Percentiles rank a stretch among this genome's conserved stretches.
These are phyloP conservation scores for Termitomyces sp. DNA, from an alignment of 768 basidiomycete species.

Conservation along the genomic window DNA sequence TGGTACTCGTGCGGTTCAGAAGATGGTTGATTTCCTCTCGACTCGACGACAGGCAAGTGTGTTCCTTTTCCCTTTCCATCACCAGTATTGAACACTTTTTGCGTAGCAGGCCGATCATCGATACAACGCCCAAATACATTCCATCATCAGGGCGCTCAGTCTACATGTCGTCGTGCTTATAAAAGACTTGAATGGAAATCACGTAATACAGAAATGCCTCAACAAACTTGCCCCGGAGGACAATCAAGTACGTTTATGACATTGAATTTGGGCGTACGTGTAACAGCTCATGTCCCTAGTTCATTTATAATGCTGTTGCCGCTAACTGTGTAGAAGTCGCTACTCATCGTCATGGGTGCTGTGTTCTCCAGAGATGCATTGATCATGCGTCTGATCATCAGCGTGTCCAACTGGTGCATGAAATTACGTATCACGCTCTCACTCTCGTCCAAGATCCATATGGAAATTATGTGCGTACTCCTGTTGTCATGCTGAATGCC, in stretches of 20 bases:
- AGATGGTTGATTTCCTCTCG: slow-evolving; percentile 99
- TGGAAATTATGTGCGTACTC: slow-evolving; percentile 73
- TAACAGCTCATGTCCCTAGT: slow-evolving; percentile 39
- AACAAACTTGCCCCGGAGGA: slow-evolving; percentile 98
- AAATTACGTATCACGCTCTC: slow-evolving; percentile 97
- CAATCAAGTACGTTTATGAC: slow-evolving; percentile 65
- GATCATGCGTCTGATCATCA: slow-evolving; percentile 97
- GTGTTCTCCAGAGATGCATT: slow-evolving; percentile 95
- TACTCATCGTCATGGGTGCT: slow-evolving; percentile 96
- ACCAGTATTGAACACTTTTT: slow-evolving; percentile 46
- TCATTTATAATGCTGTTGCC: slow-evolving; percentile 99
- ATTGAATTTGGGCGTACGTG: background rate
- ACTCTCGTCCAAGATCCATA: slow-evolving; percentile 98
- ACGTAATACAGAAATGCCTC: slow-evolving; percentile 98
- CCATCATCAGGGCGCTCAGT: slow-evolving; percentile 94
- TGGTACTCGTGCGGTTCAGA: slow-evolving; percentile 97
- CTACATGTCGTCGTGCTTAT: slow-evolving; percentile 98
- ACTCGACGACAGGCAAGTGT: slow-evolving; percentile 84
- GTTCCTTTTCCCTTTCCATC: slow-evolving; percentile 23
- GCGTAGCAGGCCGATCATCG: slow-evolving; percentile 67
- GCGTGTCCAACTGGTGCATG: slow-evolving; percentile 92
- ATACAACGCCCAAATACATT: slow-evolving; percentile 90
- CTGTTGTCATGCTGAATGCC: background rate
- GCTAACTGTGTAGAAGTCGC: slow-evolving; percentile 99
- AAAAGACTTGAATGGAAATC: slow-evolving; percentile 97